phyloP scores from a whole-genome alignment of 129 eudicot genomes.

The Deinandra increscens region DNA sequence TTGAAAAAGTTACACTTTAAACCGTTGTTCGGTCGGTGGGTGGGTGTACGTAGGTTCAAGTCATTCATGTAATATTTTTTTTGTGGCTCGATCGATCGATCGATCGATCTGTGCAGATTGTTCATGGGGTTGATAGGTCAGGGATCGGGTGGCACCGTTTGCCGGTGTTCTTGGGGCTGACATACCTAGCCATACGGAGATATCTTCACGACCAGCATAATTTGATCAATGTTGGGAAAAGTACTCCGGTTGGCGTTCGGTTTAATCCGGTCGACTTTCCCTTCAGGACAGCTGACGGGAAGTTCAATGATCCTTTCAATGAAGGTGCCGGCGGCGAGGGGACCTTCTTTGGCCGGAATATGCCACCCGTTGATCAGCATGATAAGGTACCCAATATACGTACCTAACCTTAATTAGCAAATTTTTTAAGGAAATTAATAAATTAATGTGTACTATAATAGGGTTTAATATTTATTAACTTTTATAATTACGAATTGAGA shows the following conservation, averaged over 20 bases:
- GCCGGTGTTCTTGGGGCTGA: conserved; percentile 55
- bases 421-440: too few relatives aligned
- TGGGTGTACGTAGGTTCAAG: too few relatives aligned
- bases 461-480: too few relatives aligned
- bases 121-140: conserved; percentile 44
- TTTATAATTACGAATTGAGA: too few relatives aligned
- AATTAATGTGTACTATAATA: too few relatives aligned
- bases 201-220: conserved; percentile 51
- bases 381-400: conserved; percentile 29
- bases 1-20: too few relatives aligned
- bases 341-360: conserved; percentile 64
- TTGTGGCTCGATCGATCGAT: too few relatives aligned
- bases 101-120: conserved; percentile 39
- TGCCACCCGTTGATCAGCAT: conserved; percentile 48
- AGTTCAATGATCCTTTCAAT: conserved; percentile 52
- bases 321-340: conserved; percentile 46
- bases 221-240: conserved; percentile 53
- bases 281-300: conserved; percentile 48
- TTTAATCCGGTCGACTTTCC: conserved; percentile 44
- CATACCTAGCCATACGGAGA: conserved; percentile 51
- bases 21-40: too few relatives aligned
- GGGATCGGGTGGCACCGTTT: conserved; percentile 58
- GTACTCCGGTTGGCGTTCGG: conserved; percentile 40
- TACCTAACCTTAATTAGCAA: too few relatives aligned
- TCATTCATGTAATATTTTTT: too few relatives aligned